Evolutionary conservation across 2,329 filamentous ascomycete genomes (phyloP).

Genomic region (Cryphonectria japonica): DNA sequence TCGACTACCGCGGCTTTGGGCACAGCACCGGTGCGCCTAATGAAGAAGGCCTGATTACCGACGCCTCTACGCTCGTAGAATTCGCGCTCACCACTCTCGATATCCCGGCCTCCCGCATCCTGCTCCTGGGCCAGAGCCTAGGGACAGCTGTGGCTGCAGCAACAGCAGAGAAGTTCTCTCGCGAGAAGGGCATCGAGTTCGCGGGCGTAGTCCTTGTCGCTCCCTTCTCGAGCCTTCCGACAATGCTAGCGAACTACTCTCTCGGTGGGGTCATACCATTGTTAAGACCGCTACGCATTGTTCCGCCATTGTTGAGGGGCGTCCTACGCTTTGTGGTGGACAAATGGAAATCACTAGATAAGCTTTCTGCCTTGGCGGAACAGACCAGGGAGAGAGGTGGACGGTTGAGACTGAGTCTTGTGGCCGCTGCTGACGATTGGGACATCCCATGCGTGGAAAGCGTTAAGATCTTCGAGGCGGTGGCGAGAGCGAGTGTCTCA

Average conservation of each 20-base stretch:
- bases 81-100: slow-evolving; percentile 69
- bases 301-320: slow-evolving; percentile 65
- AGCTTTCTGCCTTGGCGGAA: slow-evolving; percentile 62
- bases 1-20: slow-evolving; percentile 91
- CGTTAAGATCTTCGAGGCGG: slow-evolving; percentile 64
- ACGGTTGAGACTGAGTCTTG: slow-evolving; percentile 65
- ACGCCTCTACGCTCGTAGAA: slow-evolving; percentile 73
- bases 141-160: slow-evolving; percentile 83
- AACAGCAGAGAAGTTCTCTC: slow-evolving; percentile 70
- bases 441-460: slow-evolving; percentile 80
- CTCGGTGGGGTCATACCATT: slow-evolving; percentile 79
- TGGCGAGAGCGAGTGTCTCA: slow-evolving; percentile 55
- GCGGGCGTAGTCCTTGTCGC: slow-evolving; percentile 80
- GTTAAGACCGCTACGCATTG: slow-evolving; percentile 72
- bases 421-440: slow-evolving; percentile 80
- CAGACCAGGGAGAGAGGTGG: slow-evolving; percentile 50
- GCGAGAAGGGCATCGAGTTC: slow-evolving; percentile 64
- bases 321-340: slow-evolving; percentile 72
- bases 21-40: slow-evolving; percentile 78
- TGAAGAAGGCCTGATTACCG: slow-evolving; percentile 79
- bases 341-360: slow-evolving; percentile 73
- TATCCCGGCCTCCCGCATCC: slow-evolving; percentile 72
- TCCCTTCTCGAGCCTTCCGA: slow-evolving; percentile 75
- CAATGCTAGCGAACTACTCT: slow-evolving; percentile 76
- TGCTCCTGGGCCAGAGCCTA: slow-evolving; percentile 83